Conservation (phyloP, 2,329 filamentous ascomycete genomes). For the Fusarium sp. region DNA sequence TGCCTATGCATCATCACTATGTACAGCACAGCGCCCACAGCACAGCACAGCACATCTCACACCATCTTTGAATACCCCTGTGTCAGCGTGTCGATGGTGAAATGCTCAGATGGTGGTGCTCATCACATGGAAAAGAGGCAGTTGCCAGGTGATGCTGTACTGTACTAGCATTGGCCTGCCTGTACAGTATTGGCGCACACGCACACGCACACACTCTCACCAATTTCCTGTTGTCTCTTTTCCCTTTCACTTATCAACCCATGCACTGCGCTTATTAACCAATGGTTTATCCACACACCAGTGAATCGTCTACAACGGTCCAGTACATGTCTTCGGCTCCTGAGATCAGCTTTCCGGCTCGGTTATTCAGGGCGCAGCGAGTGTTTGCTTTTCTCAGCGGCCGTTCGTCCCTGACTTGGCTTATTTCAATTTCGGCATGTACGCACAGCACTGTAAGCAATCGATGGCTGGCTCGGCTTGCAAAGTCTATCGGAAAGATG, state of each 20-base stretch:
- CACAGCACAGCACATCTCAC: background rate
- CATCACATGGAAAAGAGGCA: constrained; percentile 34
- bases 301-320: background rate
- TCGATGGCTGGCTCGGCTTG: background rate
- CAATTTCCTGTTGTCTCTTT: constrained; percentile 20
- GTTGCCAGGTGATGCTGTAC: constrained; percentile 26
- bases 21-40: background rate
- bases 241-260: constrained; percentile 5
- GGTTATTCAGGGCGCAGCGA: constrained; percentile 14
- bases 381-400: constrained; percentile 9
- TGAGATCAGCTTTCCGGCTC: constrained; percentile 10
- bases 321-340: constrained; percentile 1
- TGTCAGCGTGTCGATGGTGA: constrained; percentile 28
- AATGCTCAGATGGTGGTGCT: constrained; percentile 33
- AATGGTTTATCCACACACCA: constrained; percentile 2
- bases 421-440: constrained; percentile 19
- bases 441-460: background rate
- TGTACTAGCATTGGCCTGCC: background rate
- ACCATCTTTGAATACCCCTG: constrained; percentile 15
- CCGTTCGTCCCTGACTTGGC: constrained; percentile 16
- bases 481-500: constrained; percentile 32
- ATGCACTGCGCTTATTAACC: constrained; percentile 13
- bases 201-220: constrained; percentile 9
- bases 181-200: background rate
- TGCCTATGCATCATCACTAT: constrained; percentile 7